Percentiles rank a stretch among this genome's conserved stretches.
phyloP scores from a whole-genome alignment of 1,284 basidiomycete genomes.

The Calocybe gambosa region DNA sequence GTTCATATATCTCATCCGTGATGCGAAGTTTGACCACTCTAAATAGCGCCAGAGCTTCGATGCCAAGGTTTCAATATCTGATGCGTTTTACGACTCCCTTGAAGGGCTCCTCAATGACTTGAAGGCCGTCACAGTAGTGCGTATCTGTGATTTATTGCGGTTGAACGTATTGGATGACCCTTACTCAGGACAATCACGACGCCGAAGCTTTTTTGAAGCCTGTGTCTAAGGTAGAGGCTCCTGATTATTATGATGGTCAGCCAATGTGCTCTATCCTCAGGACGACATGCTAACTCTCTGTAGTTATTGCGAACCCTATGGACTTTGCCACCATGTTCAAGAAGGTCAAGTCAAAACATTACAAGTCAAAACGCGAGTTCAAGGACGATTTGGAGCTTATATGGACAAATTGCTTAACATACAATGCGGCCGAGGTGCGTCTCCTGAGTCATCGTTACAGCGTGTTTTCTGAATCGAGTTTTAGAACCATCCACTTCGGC shows the following conservation, averaged over 20 bases:
- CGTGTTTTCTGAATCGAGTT: neutral
- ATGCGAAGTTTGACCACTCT: conserved; percentile 14
- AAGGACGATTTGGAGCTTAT: conserved; percentile 92
- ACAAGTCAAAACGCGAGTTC: conserved; percentile 94
- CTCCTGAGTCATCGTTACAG: neutral
- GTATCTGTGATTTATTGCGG: conserved; percentile 23
- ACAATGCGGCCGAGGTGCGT: conserved; percentile 86
- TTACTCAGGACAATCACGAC: conserved; percentile 73
- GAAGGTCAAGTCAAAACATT: conserved; percentile 86
- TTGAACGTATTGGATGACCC: conserved; percentile 20
- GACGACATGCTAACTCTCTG: conserved; percentile 9
- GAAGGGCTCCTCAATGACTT: conserved; percentile 85
- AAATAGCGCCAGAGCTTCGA: conserved; percentile 55
- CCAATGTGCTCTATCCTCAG: conserved; percentile 11
- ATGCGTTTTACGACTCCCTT: conserved; percentile 87
- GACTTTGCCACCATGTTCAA: conserved; percentile 89
- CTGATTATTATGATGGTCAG: conserved; percentile 85
- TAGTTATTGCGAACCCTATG: conserved; percentile 90
- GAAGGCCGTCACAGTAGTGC: conserved; percentile 68
- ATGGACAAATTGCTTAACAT: conserved; percentile 92
- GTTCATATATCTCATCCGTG: conserved; percentile 12
- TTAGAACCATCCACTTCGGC: conserved; percentile 73
- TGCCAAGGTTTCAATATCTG: conserved; percentile 55
- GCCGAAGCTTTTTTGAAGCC: conserved; percentile 86
- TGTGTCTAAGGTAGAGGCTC: conserved; percentile 80